Percentiles rank a stretch among this genome's conserved stretches.
Conservation (phyloP, 176 grass and related monocot genomes). For the Melocanna baccifera region DNA sequence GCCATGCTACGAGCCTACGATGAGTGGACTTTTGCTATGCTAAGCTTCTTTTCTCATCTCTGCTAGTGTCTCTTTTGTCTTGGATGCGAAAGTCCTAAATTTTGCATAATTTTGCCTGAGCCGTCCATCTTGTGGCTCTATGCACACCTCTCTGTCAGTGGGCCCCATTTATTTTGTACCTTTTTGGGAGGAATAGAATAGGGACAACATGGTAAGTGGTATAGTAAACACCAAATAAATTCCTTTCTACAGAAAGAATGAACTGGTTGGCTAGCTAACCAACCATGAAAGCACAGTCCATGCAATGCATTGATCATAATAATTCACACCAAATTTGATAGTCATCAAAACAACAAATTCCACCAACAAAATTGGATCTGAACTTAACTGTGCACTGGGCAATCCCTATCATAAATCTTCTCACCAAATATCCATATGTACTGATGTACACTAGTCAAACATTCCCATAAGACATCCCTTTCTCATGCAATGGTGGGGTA, state of each 20-base stretch:
- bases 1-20: constrained; percentile 8
- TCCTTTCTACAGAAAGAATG: constrained; percentile 23
- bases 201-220: background rate
- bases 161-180: constrained; percentile 17
- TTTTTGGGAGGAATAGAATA: background rate
- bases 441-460: constrained; percentile 37
- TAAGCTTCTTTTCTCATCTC: background rate
- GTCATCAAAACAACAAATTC: constrained; percentile 9
- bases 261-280: constrained; percentile 19
- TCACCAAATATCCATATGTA: constrained; percentile 22
- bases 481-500: constrained; percentile 16
- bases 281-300: constrained; percentile 20
- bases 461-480: background rate
- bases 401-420: constrained; percentile 15
- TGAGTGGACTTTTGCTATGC: constrained; percentile 24
- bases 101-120: background rate
- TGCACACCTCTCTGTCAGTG: background rate
- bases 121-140: background rate
- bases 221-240: constrained; percentile 22
- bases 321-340: constrained; percentile 1
- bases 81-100: background rate
- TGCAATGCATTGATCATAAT: constrained; percentile 20
- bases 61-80: background rate
- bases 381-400: background rate
- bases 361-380: constrained; percentile 18